Conservation (phyloP, 2,329 filamentous ascomycete species). For the Ceratocystis alfenasii region DNA sequence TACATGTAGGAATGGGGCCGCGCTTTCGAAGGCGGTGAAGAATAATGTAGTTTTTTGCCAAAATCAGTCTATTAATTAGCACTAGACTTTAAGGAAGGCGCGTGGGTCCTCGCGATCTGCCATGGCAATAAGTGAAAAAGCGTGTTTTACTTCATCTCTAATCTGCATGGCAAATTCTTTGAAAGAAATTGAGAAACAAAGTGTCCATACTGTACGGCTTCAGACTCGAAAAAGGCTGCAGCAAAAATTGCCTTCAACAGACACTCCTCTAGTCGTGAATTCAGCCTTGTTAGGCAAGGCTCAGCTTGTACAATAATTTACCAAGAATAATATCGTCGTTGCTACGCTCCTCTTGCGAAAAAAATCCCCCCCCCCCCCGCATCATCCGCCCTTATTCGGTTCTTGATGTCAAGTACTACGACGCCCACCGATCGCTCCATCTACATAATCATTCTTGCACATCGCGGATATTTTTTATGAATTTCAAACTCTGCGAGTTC, state of each 20-base stretch:
- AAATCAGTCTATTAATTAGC: not conserved
- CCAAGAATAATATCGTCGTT: too few species aligned
- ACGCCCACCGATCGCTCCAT: not conserved
- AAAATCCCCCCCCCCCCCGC: not conserved
- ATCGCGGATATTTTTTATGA: not conserved
- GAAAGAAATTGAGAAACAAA: too few species aligned
- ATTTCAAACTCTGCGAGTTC: too few species aligned
- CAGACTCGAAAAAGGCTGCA: too few species aligned
- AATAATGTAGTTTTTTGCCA: not conserved
- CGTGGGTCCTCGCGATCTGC: not conserved
- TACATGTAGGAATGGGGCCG: not conserved
- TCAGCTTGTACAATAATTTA: too few species aligned
- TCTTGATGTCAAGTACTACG: not conserved
- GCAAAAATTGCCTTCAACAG: too few species aligned
- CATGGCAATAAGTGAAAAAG: not conserved
- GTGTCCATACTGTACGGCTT: too few species aligned
- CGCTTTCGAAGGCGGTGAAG: conserved; percentile 13
- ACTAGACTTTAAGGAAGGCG: not conserved
- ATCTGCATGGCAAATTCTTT: not conserved
- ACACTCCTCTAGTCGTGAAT: too few species aligned
- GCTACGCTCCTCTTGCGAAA: not conserved
- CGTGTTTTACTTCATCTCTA: not conserved
- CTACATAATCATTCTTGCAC: not conserved
- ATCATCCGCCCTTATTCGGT: not conserved
- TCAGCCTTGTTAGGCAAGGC: too few species aligned